Base-by-base conservation (phyloP, 225 moss, liverwort and hornwort species). In the Marchantia paleacea region DNA sequence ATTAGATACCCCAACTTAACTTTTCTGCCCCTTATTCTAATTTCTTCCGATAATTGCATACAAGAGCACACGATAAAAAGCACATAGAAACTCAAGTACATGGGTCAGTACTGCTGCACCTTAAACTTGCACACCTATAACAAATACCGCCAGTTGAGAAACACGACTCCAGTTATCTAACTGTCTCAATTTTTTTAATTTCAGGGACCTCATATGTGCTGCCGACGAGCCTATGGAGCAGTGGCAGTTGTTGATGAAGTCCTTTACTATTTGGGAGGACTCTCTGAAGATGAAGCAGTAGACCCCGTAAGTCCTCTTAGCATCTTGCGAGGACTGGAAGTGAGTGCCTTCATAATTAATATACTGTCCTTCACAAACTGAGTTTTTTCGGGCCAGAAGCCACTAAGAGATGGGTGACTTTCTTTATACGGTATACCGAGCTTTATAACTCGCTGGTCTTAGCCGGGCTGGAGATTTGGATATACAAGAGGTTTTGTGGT, bases 141-240 rank as follows among this genome's bases (percentile, higher is more conserved):
- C 69, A 10, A 66, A 10, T 66, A 28, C n/a, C 11, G 66, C 9
- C 13, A 15, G 68, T 68, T 68, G 0, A 30, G 12, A 6, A 3
- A 30, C 13, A n/a, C 68, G 30, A 8, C 8, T 16, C 68, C 69
- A 49, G 28, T 10, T 8, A n/a, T 55, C 54, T 74, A 24, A 74
- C 13, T 26, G 16, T 12, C 11, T 6, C 10, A 72, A n/a, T 72
- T 72, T 22, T 0, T 52, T 26, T 4, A 25, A 28, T 76, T 83
- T 62, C 84, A 94, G 96, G 94, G 91, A 11, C 90, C 76, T 30
- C 82, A 84, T 72, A 96, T 94, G 94, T 90, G 88, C 69, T 90
- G 89, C 80, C 85, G 85, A 78, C 90, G 92, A 30, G 94, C 94
- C 72, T 94, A 96, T 85, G 96, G 94, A 78, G 94, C 94, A 73